A percentile compares a stretch with the other conserved stretches of the same genome.
phyloP scores from a whole-genome alignment of 1,284 basidiomycete genomes.

The Ganoderma leucocontextum region DNA sequence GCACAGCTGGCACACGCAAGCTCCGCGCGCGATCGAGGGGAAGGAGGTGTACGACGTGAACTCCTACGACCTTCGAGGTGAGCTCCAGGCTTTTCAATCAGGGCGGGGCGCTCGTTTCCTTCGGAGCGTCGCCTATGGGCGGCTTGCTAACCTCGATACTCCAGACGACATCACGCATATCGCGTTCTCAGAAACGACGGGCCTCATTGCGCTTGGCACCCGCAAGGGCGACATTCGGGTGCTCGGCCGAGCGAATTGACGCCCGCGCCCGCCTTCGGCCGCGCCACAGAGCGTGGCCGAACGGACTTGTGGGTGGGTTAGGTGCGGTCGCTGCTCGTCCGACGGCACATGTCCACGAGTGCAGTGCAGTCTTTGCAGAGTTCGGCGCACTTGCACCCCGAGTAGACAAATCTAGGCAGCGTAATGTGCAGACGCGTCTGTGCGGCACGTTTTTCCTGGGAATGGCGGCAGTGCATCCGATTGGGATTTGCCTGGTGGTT shows the following conservation, averaged over 20 bases:
- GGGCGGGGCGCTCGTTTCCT: not conserved
- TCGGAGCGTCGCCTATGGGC: not conserved
- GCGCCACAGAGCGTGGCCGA: not conserved
- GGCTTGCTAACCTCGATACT: not conserved
- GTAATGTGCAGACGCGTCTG: not conserved
- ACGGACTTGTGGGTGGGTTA: slow-evolving; percentile 15
- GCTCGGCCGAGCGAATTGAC: slow-evolving; percentile 27
- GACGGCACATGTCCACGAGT: not conserved
- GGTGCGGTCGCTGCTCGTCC: not conserved
- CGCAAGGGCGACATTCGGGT: slow-evolving; percentile 49
- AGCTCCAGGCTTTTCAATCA: slow-evolving; percentile 14
- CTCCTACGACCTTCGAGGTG: slow-evolving; percentile 61
- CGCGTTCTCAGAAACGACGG: slow-evolving; percentile 56
- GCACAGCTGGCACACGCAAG: slow-evolving; percentile 9
- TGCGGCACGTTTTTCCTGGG: not conserved
- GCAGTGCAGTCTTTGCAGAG: not conserved
- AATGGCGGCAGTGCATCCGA: not conserved
- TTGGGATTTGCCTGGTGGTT: not conserved
- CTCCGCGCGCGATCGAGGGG: slow-evolving; percentile 38
- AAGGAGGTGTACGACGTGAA: slow-evolving; percentile 48
- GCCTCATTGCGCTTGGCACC: slow-evolving; percentile 54
- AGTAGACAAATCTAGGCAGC: not conserved
- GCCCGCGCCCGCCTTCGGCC: not conserved
- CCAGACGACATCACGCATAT: slow-evolving; percentile 57
- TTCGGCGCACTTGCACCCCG: slow-evolving; percentile 3